These are phyloP conservation scores for Scutellaria baicalensis DNA, from an alignment of 257 asterid genomes.

Conservation along the genomic window DNA sequence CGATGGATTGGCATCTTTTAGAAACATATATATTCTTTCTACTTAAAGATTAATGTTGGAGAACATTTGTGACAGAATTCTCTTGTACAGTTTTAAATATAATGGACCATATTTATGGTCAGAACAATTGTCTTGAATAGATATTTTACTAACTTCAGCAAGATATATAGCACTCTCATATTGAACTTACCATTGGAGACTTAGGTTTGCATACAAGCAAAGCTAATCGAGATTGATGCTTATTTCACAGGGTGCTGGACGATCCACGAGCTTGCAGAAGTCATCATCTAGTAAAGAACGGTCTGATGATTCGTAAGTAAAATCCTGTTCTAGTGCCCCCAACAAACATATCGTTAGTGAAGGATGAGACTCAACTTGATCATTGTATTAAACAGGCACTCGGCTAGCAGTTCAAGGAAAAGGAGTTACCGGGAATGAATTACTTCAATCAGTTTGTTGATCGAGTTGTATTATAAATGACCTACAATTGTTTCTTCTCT, in stretches of 20 bases:
- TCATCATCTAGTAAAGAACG: slow-evolving; percentile 56
- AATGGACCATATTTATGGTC: not conserved
- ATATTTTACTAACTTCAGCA: not conserved
- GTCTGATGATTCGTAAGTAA: slow-evolving; percentile 67
- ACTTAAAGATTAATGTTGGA: not conserved
- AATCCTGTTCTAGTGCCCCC: not conserved
- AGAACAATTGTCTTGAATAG: not conserved
- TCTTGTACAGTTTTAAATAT: not conserved
- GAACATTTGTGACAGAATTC: not conserved
- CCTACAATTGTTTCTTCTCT: slow-evolving; percentile 11
- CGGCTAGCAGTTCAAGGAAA: slow-evolving; percentile 60
- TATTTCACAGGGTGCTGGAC: slow-evolving; percentile 49
- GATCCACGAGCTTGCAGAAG: slow-evolving; percentile 43
- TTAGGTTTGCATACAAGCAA: slow-evolving; percentile 2
- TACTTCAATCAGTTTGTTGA: not conserved
- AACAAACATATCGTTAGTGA: not conserved
- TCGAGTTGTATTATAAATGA: slow-evolving; percentile 7
- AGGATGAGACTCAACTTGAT: not conserved
- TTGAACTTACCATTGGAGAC: not conserved
- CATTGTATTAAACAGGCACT: slow-evolving; percentile 39
- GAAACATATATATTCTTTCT: not conserved
- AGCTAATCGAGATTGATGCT: slow-evolving; percentile 17
- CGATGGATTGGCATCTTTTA: not conserved
- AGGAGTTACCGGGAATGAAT: slow-evolving; percentile 39
- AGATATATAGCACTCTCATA: not conserved